A percentile compares a stretch with the other conserved stretches of the same genome.
phyloP scores from a whole-genome alignment of 257 asterid species.

The Solanum dulcamara region DNA sequence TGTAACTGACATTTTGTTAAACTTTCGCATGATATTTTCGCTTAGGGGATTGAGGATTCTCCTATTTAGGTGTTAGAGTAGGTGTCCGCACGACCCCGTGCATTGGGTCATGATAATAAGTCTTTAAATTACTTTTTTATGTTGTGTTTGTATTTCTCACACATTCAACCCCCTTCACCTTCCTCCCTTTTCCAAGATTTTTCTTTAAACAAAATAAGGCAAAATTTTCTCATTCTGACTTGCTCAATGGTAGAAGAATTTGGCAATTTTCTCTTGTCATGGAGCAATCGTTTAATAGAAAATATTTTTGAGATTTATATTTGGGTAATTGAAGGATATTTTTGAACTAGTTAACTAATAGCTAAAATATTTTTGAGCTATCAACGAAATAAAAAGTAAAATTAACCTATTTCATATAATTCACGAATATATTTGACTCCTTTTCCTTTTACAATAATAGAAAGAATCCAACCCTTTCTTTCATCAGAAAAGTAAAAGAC shows the following conservation, averaged over 20 bases:
- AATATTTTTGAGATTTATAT: not conserved
- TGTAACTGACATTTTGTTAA: no score
- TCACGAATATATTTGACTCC: not conserved
- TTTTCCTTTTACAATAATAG: not conserved
- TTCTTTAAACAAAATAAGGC: no score
- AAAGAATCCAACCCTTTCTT: not conserved
- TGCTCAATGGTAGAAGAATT: not conserved
- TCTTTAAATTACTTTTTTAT: no score
- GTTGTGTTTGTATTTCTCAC: no score
- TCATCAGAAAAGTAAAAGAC: not conserved
- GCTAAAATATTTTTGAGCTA: not conserved
- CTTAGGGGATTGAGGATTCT: no score
- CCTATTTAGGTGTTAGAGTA: no score
- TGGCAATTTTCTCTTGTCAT: not conserved
- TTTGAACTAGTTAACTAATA: not conserved
- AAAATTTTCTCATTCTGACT: not conserved
- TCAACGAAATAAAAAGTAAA: not conserved
- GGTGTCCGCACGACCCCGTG: no score
- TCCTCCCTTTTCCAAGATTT: not conserved
- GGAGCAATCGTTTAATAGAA: not conserved
- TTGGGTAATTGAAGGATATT: not conserved
- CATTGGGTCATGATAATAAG: no score
- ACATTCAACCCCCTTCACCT: not conserved
- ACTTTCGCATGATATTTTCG: no score
- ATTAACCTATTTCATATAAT: not conserved